Base-by-base conservation (phyloP, 2,329 filamentous ascomycete species). In the Colletotrichum endophyticum region DNA sequence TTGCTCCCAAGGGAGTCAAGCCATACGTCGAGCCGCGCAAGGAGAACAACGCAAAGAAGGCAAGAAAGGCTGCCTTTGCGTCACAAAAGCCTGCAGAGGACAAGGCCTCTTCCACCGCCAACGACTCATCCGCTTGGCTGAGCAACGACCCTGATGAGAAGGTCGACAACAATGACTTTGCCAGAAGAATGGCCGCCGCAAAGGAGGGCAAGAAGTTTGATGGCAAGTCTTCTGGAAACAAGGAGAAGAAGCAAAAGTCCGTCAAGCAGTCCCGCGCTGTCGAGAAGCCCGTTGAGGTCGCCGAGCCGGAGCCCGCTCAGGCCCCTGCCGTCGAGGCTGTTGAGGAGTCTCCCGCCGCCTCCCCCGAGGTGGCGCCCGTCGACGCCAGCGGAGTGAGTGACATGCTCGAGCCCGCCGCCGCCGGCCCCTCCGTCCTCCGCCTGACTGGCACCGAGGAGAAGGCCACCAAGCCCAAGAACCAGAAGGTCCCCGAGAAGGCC, bases 341-440 rank as follows among this genome's bases (percentile, higher is more conserved):
- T 61, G 94, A 89, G 81, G 95, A 98, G 81, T 88, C 95, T 5
- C 89, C 94, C 9, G 89, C 90, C 74, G 88, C 89, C 61, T 96
- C 95, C 13, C 94, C 95, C 36, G 88, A 91, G 67, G 86, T 90
- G 27, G 83, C 80, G 44, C 87, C 91, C n/a, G 88, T 88, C 16
- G 89, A 91, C 74, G 89, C 91, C 76, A 92, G 91, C 71, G 95
- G 95, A 82, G 92, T 98, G 73, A 94, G 94, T 71, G 96, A 98
- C 85, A 99, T 99, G 96, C 92, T 99, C 19, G 96, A 98, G 85
- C 88, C 94, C 66, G 86, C 91, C 59, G 85, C 91, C 4, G 84
- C 92, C 53, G 94, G 92, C 70, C 94, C 95, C 28, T 93, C 93
- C 1, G 92, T 98, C 64, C 89, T 98, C 77, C 95, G 95, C 77